Evolutionary conservation across 2,329 filamentous ascomycete species (phyloP).

Genomic region (Dothidotthia symphoricarpi): DNA sequence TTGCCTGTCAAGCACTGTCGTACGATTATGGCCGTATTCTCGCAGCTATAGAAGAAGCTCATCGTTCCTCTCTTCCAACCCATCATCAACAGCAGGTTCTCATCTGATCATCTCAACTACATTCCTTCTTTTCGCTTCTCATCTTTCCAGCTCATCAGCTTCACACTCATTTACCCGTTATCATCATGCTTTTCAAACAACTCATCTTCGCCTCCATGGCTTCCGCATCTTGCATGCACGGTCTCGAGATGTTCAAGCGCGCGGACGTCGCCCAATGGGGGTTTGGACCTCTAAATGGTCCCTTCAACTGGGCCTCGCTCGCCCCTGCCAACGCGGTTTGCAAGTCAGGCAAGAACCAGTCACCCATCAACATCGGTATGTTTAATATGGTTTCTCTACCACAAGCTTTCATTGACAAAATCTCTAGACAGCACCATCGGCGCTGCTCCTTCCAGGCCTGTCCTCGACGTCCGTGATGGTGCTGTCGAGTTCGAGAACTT

Average conservation of each 20-base stretch:
- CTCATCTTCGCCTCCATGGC: slow-evolving; percentile 36
- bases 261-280: slow-evolving; percentile 42
- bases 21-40: slow-evolving; percentile 2
- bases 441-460: slow-evolving; percentile 29
- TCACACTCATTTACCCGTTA: slow-evolving; percentile 1
- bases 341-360: slow-evolving; percentile 52
- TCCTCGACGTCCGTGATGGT: slow-evolving; percentile 44
- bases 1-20: slow-evolving; percentile 5
- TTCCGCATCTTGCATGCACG: slow-evolving; percentile 45
- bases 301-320: slow-evolving; percentile 55
- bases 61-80: background rate
- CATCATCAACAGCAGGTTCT: slow-evolving; percentile 2
- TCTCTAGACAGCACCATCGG: slow-evolving; percentile 32
- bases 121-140: background rate
- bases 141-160: slow-evolving; percentile 1
- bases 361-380: slow-evolving; percentile 56
- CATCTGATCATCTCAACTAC: background rate
- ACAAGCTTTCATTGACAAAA: slow-evolving; percentile 9
- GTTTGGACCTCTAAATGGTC: slow-evolving; percentile 48
- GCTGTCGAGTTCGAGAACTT: slow-evolving; percentile 56
- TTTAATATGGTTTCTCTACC: slow-evolving; percentile 2
- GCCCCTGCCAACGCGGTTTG: slow-evolving; percentile 49
- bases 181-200: slow-evolving; percentile 34
- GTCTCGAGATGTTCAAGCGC: slow-evolving; percentile 42
- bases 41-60: slow-evolving; percentile 4